Evolutionary conservation across 1,284 basidiomycete genomes (phyloP), one percentile per base, ranked within the genome.

Genomic region (Leccinum solheimii): DNA sequence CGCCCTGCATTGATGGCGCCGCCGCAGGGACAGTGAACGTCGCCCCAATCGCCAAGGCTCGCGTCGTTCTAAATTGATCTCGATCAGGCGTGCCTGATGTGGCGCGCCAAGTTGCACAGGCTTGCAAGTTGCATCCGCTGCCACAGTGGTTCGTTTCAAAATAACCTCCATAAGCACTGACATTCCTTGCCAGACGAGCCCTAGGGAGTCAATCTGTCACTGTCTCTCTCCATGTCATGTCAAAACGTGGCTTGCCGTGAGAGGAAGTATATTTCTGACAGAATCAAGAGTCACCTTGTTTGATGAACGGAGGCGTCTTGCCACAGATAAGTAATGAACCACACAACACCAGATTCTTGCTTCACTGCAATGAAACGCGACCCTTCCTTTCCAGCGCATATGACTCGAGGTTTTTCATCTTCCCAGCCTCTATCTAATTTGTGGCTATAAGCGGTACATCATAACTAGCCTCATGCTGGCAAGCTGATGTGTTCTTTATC

Each of bases 131-230:
- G 19, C 14, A 30, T 36, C 49, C 6, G 13, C 5, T 19, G 21
- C 10, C 48, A 49, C 48, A 23, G 21, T 23, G 43, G 54, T 56
- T 66, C 55, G 69, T 70, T 70, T 68, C 68, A 66, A 38, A 38
- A 38, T 38, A 38, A 36, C 36, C 19, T 48, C 30, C 55, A 14
- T 26, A 23, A 23, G 23, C 36, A 40, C 27, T n/a, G 30, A 11
- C 14, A 19, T 36, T 53, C 30, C 14, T 45, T 55, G n/a, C 21
- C 36, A 34, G 13, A 49, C 7, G 14, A 11, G 50, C 54, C 65
- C 58, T 61, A 50, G 26, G 19, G 45, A 50, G 7, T 38, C 19
- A 57, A 59, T 58, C 23, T 27, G 40, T 57, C 36, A 30, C 23
- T 53, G 14, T 32, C 50, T 68, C 59, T 48, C 23, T 51, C 26